Evolutionary conservation across 345 rosid species (phyloP).

Genomic region (Physaria fendleri): DNA sequence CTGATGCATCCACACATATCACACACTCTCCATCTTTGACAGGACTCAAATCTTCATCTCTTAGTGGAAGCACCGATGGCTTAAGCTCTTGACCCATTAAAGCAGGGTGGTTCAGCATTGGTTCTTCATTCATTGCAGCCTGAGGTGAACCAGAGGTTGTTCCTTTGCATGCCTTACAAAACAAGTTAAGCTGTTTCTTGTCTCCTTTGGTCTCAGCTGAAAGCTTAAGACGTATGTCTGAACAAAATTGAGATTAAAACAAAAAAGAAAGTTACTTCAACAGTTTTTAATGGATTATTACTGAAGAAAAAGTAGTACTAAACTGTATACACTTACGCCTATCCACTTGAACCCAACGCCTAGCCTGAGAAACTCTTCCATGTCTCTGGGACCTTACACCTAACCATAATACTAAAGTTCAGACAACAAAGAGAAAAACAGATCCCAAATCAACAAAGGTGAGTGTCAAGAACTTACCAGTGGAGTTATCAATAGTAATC

Average conservation of each 20-base stretch:
- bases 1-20: too few species aligned
- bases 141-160: too few species aligned
- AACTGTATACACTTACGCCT: slow-evolving; percentile 42
- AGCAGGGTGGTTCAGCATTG: too few species aligned
- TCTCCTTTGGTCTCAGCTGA: slow-evolving; percentile 59
- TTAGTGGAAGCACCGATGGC: too few species aligned
- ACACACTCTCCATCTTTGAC: too few species aligned
- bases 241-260: neutral
- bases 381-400: slow-evolving; percentile 45
- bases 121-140: too few species aligned
- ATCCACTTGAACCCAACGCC: slow-evolving; percentile 54
- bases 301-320: neutral
- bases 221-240: slow-evolving; percentile 64
- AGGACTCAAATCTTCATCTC: too few species aligned
- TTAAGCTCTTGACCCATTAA: too few species aligned
- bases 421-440: slow-evolving; percentile 17
- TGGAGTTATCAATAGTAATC: slow-evolving; percentile 43
- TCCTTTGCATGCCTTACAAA: slow-evolving; percentile 90
- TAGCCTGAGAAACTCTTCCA: slow-evolving; percentile 36
- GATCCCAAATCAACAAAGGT: neutral
- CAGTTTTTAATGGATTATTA: neutral
- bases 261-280: too few species aligned
- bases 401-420: slow-evolving; percentile 43
- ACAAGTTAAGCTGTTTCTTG: slow-evolving; percentile 58
- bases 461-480: slow-evolving; percentile 47